Conservation (phyloP, 257 asterid species). For the Solanum dulcamara region DNA sequence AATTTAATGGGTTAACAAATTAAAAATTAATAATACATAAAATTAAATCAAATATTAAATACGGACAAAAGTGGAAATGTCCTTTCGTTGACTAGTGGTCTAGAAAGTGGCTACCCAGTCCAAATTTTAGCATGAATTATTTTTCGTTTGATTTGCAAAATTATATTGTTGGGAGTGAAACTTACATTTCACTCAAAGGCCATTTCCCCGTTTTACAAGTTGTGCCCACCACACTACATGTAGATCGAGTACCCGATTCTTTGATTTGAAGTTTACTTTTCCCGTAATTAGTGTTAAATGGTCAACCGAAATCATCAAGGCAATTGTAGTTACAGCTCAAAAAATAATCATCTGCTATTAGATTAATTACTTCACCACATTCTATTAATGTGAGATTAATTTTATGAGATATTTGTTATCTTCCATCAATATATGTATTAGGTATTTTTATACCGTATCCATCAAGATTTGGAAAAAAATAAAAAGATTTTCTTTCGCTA, state of each 20-base stretch:
- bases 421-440: fast-evolving
- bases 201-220: neutral
- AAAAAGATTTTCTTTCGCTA: no score
- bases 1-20: no score
- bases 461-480: neutral
- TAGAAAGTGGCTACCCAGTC: neutral
- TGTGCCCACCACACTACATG: neutral
- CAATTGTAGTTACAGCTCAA: neutral
- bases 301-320: neutral
- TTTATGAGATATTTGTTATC: neutral
- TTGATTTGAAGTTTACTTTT: neutral
- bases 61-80: neutral
- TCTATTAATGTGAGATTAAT: no score
- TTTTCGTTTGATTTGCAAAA: neutral
- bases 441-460: neutral
- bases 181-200: neutral
- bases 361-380: neutral
- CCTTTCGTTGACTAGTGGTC: neutral
- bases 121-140: neutral
- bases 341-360: neutral
- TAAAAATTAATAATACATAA: no score
- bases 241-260: neutral
- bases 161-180: neutral
- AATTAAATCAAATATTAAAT: no score
- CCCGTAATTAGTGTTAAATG: neutral